phyloP scores from a whole-genome alignment of 73 alveolate genomes.

The Tetrahymena borealis region DNA sequence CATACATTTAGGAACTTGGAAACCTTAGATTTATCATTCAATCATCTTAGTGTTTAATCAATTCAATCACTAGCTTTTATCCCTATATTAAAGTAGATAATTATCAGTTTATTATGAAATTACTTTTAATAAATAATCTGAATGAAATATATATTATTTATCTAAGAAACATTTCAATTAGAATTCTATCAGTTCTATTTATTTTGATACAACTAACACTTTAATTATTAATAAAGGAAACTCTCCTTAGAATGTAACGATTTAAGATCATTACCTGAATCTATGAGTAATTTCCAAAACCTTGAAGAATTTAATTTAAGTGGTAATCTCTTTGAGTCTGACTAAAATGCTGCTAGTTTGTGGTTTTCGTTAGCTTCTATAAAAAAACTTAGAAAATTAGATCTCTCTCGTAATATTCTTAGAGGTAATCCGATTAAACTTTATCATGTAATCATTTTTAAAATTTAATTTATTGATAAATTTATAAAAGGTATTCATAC shows the following conservation, averaged over 20 bases:
- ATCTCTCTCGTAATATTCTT: constrained; percentile 19
- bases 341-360: constrained; percentile 9
- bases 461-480: neutral
- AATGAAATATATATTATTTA: too few species aligned
- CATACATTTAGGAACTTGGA: constrained; percentile 15
- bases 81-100: constrained; percentile 14
- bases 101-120: too few species aligned
- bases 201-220: neutral
- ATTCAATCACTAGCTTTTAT: constrained; percentile 5
- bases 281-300: constrained; percentile 15
- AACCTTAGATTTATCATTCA: constrained; percentile 30
- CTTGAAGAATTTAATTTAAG: constrained; percentile 19
- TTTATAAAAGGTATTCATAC: constrained; percentile 10
- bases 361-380: constrained; percentile 31
- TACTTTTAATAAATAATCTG: too few species aligned
- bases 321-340: constrained; percentile 27
- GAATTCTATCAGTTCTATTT: too few species aligned
- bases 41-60: constrained; percentile 13
- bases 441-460: neutral
- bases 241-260: constrained; percentile 23
- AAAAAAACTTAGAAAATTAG: constrained; percentile 7
- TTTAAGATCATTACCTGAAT: constrained; percentile 24
- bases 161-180: too few species aligned
- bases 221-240: neutral
- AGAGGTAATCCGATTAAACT: constrained; percentile 11